Percentiles rank a stretch among this genome's conserved stretches.
Evolutionary conservation across 192 early-diverging fungal species (phyloP).

Genomic region (Piromyces sp.): DNA sequence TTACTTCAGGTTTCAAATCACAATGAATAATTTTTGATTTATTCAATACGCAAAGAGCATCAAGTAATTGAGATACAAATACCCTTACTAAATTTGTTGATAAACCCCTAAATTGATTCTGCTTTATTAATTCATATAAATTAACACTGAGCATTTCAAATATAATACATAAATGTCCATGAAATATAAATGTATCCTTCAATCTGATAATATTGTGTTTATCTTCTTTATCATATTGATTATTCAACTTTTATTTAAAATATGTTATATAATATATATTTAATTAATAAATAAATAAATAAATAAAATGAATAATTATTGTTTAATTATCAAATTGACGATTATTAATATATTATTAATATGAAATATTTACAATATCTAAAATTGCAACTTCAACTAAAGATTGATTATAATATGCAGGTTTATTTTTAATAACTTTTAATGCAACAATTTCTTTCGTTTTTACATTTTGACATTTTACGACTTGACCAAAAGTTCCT

Average conservation of each 20-base stretch:
- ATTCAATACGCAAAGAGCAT: conserved; percentile 69
- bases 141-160: conserved; percentile 95
- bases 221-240: conserved; percentile 67
- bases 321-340: no score
- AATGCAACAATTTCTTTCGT: conserved; percentile 81
- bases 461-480: conserved; percentile 83
- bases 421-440: conserved; percentile 97
- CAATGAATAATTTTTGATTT: conserved; percentile 88
- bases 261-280: background rate
- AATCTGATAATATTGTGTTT: conserved; percentile 79
- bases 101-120: conserved; percentile 88
- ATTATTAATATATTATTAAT: no score
- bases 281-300: no score
- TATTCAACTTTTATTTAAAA: conserved; percentile 48
- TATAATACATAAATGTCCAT: conserved; percentile 85
- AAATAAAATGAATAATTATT: no score
- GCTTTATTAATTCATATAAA: conserved; percentile 93
- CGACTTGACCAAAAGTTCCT: conserved; percentile 98
- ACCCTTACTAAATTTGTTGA: conserved; percentile 84
- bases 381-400: conserved; percentile 93
- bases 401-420: conserved; percentile 92
- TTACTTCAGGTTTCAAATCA: conserved; percentile 86
- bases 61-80: conserved; percentile 83
- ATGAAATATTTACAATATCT: conserved; percentile 52
- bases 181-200: conserved; percentile 81